These are phyloP conservation scores for Lecanicillium sp. DNA, from an alignment of 2,329 filamentous ascomycete genomes.

Conservation along the genomic window DNA sequence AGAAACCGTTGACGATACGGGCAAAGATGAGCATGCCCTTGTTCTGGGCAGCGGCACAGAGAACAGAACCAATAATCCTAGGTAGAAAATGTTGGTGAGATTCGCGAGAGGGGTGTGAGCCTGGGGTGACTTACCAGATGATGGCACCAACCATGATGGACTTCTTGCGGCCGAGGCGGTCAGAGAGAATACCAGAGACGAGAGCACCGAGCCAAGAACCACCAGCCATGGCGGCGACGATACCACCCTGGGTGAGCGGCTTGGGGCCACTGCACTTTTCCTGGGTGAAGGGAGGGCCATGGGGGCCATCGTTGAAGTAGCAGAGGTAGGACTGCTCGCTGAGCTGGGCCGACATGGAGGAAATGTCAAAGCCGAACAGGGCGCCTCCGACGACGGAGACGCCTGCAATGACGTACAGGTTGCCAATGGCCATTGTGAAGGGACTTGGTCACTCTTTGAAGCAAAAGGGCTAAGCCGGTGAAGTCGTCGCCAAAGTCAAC, in stretches of 20 bases:
- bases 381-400: constrained; percentile 34
- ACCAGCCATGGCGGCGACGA: constrained; percentile 45
- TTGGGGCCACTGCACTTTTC: constrained; percentile 29
- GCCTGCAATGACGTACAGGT: constrained; percentile 31
- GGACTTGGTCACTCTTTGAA: neutral
- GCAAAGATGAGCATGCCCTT: constrained; percentile 47
- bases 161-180: constrained; percentile 43
- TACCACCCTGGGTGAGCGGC: constrained; percentile 43
- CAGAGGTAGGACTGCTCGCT: constrained; percentile 32
- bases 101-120: neutral
- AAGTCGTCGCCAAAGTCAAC: neutral
- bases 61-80: constrained; percentile 43
- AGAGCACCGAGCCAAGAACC: constrained; percentile 46
- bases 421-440: constrained; percentile 26
- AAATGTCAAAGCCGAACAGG: constrained; percentile 51
- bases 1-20: constrained; percentile 59
- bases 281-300: constrained; percentile 26
- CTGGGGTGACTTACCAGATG: constrained; percentile 38
- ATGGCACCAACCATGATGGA: constrained; percentile 45
- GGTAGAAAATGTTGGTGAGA: neutral
- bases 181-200: constrained; percentile 42
- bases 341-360: constrained; percentile 45
- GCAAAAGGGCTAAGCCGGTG: neutral
- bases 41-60: constrained; percentile 40
- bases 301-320: constrained; percentile 33